Percentiles rank a stretch among this genome's conserved stretches.
phyloP scores from a whole-genome alignment of 768 basidiomycete species.

The Hortiboletus campestris region DNA sequence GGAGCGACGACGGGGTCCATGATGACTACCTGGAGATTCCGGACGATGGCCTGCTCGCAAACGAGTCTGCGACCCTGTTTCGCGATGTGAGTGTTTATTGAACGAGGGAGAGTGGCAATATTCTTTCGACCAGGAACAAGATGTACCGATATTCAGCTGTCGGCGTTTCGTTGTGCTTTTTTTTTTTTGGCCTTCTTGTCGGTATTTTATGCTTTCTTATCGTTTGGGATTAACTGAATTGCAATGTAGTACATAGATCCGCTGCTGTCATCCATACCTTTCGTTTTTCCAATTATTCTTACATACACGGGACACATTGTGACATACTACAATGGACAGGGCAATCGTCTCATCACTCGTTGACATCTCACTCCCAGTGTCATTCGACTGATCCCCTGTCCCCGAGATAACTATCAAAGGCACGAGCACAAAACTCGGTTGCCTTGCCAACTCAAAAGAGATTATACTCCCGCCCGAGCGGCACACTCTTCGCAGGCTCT shows the following conservation, averaged over 20 bases:
- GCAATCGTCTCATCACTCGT: neutral
- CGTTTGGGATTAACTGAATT: conserved; percentile 3
- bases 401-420: too few species aligned
- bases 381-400: neutral
- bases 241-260: conserved; percentile 16
- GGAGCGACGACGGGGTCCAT: neutral
- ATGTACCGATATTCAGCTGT: conserved; percentile 8
- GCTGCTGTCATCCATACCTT: neutral
- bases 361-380: neutral
- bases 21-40: conserved; percentile 13
- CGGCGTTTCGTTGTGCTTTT: neutral
- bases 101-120: neutral
- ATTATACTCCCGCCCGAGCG: conserved; percentile 74
- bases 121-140: neutral
- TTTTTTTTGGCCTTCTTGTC: conserved; percentile 2
- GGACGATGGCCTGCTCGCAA: conserved; percentile 18
- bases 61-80: conserved; percentile 17
- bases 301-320: conserved; percentile 4
- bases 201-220: conserved; percentile 25
- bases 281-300: neutral
- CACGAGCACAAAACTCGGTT: neutral
- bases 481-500: conserved; percentile 64
- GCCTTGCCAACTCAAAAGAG: conserved; percentile 53
- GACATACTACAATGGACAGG: conserved; percentile 6
- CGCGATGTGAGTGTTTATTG: conserved; percentile 25